Evolutionary conservation across 2,329 filamentous ascomycete species (phyloP), one percentile per base, ranked within the genome.

Genomic region (Penicillium janthinellum): DNA sequence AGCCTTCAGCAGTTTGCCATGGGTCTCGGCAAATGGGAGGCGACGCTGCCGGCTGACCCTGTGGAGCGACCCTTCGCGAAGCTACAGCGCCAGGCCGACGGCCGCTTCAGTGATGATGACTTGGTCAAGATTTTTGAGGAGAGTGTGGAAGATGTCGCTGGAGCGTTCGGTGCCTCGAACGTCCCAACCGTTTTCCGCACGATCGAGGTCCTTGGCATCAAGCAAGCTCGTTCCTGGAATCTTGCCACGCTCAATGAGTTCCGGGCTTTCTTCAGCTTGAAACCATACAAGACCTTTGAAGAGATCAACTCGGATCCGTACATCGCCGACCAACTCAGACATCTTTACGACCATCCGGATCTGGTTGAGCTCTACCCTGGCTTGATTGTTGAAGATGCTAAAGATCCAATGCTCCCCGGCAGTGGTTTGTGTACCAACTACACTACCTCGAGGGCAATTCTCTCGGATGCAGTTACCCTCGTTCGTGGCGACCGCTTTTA

Each of bases 171-270:
- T 1, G 82, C 86, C 2, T 80, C 81, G 14, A 85, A 84, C 67
- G 81, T 88, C 0, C 86, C 86, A 4, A 80, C 79, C 42, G 80
- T 83, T 1, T 81, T 89, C 67, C 84, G 82, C 66, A 78, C 81
- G 1, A 81, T 89, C n/a, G 87, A 89, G 71, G 79, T 87, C 2
- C 78, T 88, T 2, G 86, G 86, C 8, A 88, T 88, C 53, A 78
- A 82, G 17, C 86, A 88, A 64, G 84, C 82, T 5, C 83, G 86
- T 41, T 82, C 83, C 39, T 88, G 86, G 86, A 82, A 86, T 56
- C 73, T 87, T 11, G 84, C 82, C 0, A 84, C 85, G 0, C 73
- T 89, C 41, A 89, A 89, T 64, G 83, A 79, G 66, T 83, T 81
- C 72, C 82, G 76, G 64, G 78, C 74, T 62, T 84, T 76, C 70